Base-by-base conservation (phyloP, 2,329 filamentous ascomycete species). In the Pseudogymnoascus destructans region DNA sequence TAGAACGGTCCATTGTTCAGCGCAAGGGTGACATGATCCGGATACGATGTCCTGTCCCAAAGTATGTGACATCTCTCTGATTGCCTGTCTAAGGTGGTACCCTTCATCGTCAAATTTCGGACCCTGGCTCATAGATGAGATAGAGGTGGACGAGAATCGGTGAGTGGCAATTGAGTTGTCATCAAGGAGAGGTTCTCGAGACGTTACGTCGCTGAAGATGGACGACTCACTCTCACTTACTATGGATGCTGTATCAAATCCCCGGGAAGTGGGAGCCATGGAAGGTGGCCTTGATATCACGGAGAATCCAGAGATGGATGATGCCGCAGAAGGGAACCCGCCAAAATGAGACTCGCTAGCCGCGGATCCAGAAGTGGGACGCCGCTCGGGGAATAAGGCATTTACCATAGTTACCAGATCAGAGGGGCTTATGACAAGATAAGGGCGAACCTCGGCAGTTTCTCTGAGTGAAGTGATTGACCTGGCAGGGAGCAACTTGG, bases 361-460 rank as follows among this genome's bases (percentile, higher is more conserved):
- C 65, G 74, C 67, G 64, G 75, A 63, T 33, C 72, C 75, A 1
- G 85, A 88, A 33, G 77, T 75, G 1, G 86, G 83, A 38, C 85
- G 76, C 58, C 79, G 78, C 65, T 89, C 85, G 0, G 91, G 91
- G 67, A 91, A 95, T 11, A 96, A 79, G 9, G 86, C 85, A 69
- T 93, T 89, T 62, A 95, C 80, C 65, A 95, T 73, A 2, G 88
- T 91, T 33, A 86, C 75, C 63, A 95, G 74, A 69, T 96, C 91
- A 38, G 86, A 80, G 33, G 88, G 82, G 67, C 86, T 88, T 63
- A 95, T 73, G 32, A 92, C 86, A 66, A 95, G 75, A 67, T 89
- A 93, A 30, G 85, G 86, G 66, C 87, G 86, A 8, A 89, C 85
- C 70, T 89, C 86, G 17, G 79, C 79, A n/a, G 86, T 89, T 70